Base-by-base conservation (phyloP, 1,284 basidiomycete species). In the Tilletia walkeri region DNA sequence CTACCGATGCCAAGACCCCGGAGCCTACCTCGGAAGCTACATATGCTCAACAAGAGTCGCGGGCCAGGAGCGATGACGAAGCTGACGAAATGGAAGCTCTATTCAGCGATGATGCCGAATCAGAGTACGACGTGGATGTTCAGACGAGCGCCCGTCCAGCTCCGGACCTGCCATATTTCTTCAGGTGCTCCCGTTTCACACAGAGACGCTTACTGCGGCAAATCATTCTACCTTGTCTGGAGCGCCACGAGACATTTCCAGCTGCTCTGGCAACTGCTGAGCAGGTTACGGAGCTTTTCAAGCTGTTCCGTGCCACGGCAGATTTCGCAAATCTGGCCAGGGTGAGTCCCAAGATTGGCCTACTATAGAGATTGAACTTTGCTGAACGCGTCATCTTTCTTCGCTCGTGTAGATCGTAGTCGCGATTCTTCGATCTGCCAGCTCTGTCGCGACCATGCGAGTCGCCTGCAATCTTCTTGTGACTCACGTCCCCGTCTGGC, bases 91-190 rank as follows among this genome's bases (percentile, higher is more conserved):
- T 63, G 59, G 59, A 34, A 18, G 59, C 59, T 12, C 34, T 63
- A 9, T 63, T 63, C 59, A 63, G 59, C n/a, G 59, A 63, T n/a
- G 59, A 63, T 39, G 59, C 38, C 9, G 59, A 63, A 34, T 63
- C 59, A 39, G 59, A 63, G 36, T 63, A 63, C 59, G 59, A 63
- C 34, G 59, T 38, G 3, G 38, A 63, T 18, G 18, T 50, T 12
- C 24, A 9, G 6, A 36, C 47, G 1, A 16, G 6, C 14, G 18
- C 20, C 18, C 45, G 36, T 10, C 36, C 30, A n/a, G 36, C 9
- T 18, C 16, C 36, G 59, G n/a, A 39, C 34, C 59, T 36, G 16
- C 9, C 36, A 1, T 56, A 56, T 2, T 63, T 63, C 20, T 41
- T 63, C 36, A 34, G 59, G 12, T 63, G 59, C 59, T 63, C 59